Percentiles rank a stretch among this genome's conserved stretches.
Evolutionary conservation across 139 green algal genomes (phyloP).

Genomic region (Protoeuglena noctilucae): DNA sequence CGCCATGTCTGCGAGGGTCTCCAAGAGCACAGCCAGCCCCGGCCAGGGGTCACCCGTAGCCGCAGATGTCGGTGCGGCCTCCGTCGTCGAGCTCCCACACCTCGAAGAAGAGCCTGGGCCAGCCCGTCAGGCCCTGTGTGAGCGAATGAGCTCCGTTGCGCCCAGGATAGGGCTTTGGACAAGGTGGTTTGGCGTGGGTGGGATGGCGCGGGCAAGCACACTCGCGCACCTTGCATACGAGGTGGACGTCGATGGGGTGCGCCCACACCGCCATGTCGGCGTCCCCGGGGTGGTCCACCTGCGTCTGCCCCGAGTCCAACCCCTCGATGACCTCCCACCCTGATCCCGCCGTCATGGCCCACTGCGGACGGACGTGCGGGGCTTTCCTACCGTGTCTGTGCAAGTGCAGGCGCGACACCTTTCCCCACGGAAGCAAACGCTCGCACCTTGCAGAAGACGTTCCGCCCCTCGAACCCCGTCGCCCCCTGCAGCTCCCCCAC

Average conservation of each 20-base stretch:
- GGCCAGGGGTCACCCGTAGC: neutral
- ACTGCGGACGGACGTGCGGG: neutral
- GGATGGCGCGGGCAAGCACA: neutral
- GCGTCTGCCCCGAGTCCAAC: conserved; percentile 12
- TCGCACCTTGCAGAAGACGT: conserved; percentile 12
- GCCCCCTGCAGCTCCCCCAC: conserved; percentile 8
- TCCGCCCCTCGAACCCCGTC: neutral
- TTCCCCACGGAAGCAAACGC: neutral
- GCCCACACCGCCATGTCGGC: conserved; percentile 9
- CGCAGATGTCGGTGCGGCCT: conserved; percentile 10
- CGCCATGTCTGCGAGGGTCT: neutral
- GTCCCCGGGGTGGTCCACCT: conserved; percentile 7
- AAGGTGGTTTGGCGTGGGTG: neutral
- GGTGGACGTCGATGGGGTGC: conserved; percentile 18
- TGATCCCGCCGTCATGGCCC: conserved; percentile 2
- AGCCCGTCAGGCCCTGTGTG: neutral
- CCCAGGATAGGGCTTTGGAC: neutral
- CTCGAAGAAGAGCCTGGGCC: conserved; percentile 18
- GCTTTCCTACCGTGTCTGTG: too few species aligned
- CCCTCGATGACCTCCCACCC: conserved; percentile 18
- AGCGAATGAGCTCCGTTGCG: neutral
- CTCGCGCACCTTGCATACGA: neutral
- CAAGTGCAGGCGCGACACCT: neutral
- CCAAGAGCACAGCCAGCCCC: neutral
- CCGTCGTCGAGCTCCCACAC: conserved; percentile 15